These are phyloP conservation scores for Mycocentrospora acerina DNA, from an alignment of 2,329 filamentous ascomycete genomes.

Conservation along the genomic window DNA sequence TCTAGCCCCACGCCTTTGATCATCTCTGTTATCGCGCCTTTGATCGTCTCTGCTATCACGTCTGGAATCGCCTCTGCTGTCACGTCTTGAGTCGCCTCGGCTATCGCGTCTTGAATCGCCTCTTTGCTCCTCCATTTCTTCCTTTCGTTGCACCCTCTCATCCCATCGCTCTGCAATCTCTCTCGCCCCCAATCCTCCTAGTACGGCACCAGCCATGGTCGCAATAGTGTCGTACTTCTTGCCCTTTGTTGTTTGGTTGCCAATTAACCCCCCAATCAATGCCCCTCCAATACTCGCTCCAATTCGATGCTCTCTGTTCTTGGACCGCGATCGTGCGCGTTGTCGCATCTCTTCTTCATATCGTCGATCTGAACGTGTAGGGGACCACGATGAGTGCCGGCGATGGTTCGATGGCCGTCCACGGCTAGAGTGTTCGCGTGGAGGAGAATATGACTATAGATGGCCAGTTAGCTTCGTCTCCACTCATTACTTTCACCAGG, in stretches of 20 bases:
- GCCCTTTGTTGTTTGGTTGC: slow-evolving; percentile 23
- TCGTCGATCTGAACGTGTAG: slow-evolving; percentile 16
- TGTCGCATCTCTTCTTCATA: too few relatives aligned
- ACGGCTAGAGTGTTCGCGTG: slow-evolving; percentile 1
- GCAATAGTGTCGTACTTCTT: slow-evolving; percentile 31
- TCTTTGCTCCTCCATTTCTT: slow-evolving; percentile 14
- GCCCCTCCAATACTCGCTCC: slow-evolving; percentile 35
- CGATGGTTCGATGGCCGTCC: slow-evolving; percentile 19
- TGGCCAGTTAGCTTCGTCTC: background rate
- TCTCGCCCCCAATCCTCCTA: slow-evolving; percentile 36
- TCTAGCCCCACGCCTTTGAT: background rate
- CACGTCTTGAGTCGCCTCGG: background rate
- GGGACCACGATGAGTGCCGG: slow-evolving; percentile 31
- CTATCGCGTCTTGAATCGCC: slow-evolving; percentile 2
- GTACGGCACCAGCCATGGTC: slow-evolving; percentile 37
- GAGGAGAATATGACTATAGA: slow-evolving; percentile 9
- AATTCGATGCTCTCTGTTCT: slow-evolving; percentile 23
- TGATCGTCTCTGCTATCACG: slow-evolving; percentile 1
- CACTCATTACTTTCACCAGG: too few relatives aligned
- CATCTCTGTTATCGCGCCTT: slow-evolving; percentile 1
- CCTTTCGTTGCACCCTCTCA: slow-evolving; percentile 8
- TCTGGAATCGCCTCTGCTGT: slow-evolving; percentile 1
- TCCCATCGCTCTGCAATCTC: slow-evolving; percentile 30
- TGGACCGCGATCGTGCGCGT: slow-evolving; percentile 15
- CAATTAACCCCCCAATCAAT: slow-evolving; percentile 36